Percentiles rank a stretch among this genome's conserved stretches.
Evolutionary conservation across 305 asterid species (phyloP).

Genomic region (Fraxinus ornus): DNA sequence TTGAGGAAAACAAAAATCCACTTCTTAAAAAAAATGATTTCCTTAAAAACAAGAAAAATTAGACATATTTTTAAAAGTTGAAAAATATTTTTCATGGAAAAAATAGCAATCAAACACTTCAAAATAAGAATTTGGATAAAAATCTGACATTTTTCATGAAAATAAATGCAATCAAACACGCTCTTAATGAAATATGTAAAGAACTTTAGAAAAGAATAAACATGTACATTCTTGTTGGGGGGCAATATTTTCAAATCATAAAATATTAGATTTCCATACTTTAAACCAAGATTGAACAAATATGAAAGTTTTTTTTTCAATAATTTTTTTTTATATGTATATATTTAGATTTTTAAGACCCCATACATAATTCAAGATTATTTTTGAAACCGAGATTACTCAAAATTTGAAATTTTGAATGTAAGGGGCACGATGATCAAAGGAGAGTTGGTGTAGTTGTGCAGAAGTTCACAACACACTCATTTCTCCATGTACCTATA

Average conservation of each 20-base stretch:
- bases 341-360: background rate
- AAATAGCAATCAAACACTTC: no score
- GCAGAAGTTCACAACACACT: background rate
- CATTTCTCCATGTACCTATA: constrained; percentile 28
- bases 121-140: no score
- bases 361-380: background rate
- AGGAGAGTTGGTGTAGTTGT: background rate
- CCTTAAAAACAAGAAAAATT: no score
- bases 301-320: background rate
- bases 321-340: background rate
- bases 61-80: no score
- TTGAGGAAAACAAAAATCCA: no score
- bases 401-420: background rate
- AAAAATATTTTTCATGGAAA: no score
- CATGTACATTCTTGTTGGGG: background rate
- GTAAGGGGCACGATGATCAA: background rate
- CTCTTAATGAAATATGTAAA: no score
- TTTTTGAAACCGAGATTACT: background rate
- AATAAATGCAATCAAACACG: no score
- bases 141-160: no score
- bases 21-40: no score
- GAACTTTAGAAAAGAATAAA: background rate
- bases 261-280: background rate
- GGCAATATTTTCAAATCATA: background rate
- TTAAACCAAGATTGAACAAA: background rate